Conservation (phyloP, 805 yeast species). For the Debaryomyces hansenii region DNA sequence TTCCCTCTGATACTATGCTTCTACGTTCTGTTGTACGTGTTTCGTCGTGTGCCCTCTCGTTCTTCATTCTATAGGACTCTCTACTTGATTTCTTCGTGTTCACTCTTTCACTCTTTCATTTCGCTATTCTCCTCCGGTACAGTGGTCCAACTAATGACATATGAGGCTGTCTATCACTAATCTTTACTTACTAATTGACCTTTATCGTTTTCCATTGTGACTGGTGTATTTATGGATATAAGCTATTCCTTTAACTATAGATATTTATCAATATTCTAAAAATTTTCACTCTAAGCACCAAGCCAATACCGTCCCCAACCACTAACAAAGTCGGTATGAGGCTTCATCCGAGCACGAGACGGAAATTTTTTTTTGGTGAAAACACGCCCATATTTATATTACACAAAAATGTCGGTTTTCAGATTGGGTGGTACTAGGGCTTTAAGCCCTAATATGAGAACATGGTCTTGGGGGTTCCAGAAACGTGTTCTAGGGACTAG, state of each 20-base stretch:
- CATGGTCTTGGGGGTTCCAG: too few species aligned
- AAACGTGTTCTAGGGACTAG: too few species aligned
- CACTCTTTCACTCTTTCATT: too few species aligned
- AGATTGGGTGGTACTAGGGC: background rate
- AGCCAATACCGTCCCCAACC: background rate
- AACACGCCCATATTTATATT: background rate
- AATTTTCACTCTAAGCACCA: background rate
- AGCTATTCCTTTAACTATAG: constrained; percentile 4
- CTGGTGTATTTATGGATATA: constrained; percentile 17
- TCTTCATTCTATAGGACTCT: too few species aligned
- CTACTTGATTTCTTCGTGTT: too few species aligned
- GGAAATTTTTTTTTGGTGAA: background rate
- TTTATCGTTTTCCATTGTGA: constrained; percentile 99
- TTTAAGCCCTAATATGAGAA: background rate
- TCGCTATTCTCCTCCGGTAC: too few species aligned
- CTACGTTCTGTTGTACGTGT: too few species aligned
- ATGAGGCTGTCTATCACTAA: background rate
- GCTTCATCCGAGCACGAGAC: background rate
- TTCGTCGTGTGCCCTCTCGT: too few species aligned
- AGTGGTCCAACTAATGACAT: too few species aligned
- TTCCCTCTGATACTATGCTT: too few species aligned
- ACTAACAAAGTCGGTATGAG: background rate
- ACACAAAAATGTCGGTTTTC: background rate
- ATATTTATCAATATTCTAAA: background rate
- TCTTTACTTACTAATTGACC: constrained; percentile 88